A percentile compares a stretch with the other conserved stretches of the same genome.
Evolutionary conservation across 495 filamentous ascomycete species (phyloP).

Genomic region (Penicillium tannophilum): DNA sequence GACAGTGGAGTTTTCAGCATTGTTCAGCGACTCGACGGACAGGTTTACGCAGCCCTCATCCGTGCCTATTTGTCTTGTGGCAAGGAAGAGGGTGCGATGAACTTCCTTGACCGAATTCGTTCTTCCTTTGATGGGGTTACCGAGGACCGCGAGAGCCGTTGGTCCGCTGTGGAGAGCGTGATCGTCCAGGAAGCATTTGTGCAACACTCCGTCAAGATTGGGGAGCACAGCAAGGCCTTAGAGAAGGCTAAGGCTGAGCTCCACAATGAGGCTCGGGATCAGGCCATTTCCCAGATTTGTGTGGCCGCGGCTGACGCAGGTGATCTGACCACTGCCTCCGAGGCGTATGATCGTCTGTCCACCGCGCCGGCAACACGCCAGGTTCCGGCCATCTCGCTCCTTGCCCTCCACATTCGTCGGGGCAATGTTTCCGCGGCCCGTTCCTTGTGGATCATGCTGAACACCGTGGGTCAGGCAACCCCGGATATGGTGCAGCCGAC

Average conservation of each 20-base stretch:
- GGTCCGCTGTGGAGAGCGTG: constrained; percentile 63
- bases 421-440: constrained; percentile 76
- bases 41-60: constrained; percentile 86
- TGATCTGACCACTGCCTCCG: constrained; percentile 65
- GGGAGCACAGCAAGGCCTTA: constrained; percentile 67
- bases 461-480: constrained; percentile 57
- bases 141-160: constrained; percentile 50
- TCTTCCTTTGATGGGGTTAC: constrained; percentile 59
- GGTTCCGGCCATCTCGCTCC: constrained; percentile 73
- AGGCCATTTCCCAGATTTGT: constrained; percentile 61
- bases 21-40: constrained; percentile 72
- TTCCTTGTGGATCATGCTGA: constrained; percentile 74
- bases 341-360: constrained; percentile 63
- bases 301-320: constrained; percentile 79
- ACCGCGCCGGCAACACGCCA: constrained; percentile 52
- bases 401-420: constrained; percentile 80
- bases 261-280: constrained; percentile 46
- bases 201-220: constrained; percentile 63
- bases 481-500: constrained; percentile 79
- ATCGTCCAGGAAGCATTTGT: constrained; percentile 75
- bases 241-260: constrained; percentile 59
- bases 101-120: constrained; percentile 80
- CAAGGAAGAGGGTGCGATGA: constrained; percentile 72
- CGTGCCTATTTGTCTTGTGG: constrained; percentile 81
- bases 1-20: constrained; percentile 73